Percentiles rank a stretch among this genome's conserved stretches.
Evolutionary conservation across 2,329 filamentous ascomycete species (phyloP).

Genomic region (Pseudogymnoascus sp.): DNA sequence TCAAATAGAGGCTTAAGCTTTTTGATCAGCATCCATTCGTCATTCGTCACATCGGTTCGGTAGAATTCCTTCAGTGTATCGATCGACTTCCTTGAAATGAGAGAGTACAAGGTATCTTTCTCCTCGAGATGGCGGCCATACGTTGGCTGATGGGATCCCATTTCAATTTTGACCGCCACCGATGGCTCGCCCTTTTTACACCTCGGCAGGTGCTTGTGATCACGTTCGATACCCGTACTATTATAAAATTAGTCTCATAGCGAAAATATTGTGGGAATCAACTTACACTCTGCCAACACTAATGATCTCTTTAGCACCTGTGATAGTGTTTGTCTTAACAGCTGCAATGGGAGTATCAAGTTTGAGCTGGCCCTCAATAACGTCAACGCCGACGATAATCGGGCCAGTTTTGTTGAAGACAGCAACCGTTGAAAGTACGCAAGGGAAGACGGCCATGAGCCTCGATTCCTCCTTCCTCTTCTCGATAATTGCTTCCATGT

Average conservation of each 20-base stretch:
- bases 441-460: slow-evolving; percentile 93
- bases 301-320: slow-evolving; percentile 75
- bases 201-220: slow-evolving; percentile 86
- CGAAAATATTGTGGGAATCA: not conserved
- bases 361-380: slow-evolving; percentile 78
- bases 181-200: slow-evolving; percentile 97
- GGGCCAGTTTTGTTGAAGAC: slow-evolving; percentile 98
- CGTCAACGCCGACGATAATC: slow-evolving; percentile 92
- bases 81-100: slow-evolving; percentile 80
- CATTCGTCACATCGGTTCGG: slow-evolving; percentile 73
- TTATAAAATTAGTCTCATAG: slow-evolving; percentile 20
- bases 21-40: slow-evolving; percentile 91
- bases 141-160: slow-evolving; percentile 79
- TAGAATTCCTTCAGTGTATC: slow-evolving; percentile 96
- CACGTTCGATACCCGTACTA: slow-evolving; percentile 92
- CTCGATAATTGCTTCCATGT: slow-evolving; percentile 79
- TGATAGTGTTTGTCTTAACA: slow-evolving; percentile 71
- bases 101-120: slow-evolving; percentile 75
- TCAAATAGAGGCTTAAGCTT: slow-evolving; percentile 95
- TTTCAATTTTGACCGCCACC: slow-evolving; percentile 95
- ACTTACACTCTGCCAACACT: slow-evolving; percentile 69
- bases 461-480: slow-evolving; percentile 96
- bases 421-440: slow-evolving; percentile 77
- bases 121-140: slow-evolving; percentile 96
- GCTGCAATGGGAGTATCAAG: slow-evolving; percentile 85